Percentiles rank a stretch among this genome's conserved stretches.
Conservation (phyloP, 768 basidiomycete genomes). For the Suillus brevipes region DNA sequence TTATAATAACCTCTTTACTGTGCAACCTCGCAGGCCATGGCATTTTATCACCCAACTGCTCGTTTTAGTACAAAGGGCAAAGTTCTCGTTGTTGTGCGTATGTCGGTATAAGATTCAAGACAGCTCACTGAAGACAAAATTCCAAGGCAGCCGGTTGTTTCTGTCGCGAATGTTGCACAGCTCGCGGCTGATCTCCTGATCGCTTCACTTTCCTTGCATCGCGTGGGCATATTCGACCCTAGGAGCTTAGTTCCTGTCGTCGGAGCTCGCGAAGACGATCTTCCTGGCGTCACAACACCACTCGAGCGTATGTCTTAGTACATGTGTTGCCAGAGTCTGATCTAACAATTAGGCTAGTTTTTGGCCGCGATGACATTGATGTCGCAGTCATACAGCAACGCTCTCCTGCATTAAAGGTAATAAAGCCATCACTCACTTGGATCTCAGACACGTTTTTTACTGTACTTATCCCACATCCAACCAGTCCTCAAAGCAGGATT, state of each 20-base stretch:
- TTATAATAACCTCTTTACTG: neutral
- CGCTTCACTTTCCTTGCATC: constrained; percentile 57
- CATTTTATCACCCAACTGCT: constrained; percentile 31
- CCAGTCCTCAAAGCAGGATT: constrained; percentile 69
- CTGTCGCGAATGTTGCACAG: constrained; percentile 80
- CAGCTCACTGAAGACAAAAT: constrained; percentile 5
- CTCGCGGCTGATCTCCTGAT: constrained; percentile 76
- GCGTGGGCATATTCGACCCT: constrained; percentile 65
- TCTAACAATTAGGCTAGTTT: constrained; percentile 49
- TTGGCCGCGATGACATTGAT: constrained; percentile 48
- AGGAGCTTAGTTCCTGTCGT: constrained; percentile 67
- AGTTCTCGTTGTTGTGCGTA: constrained; percentile 31
- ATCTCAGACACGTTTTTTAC: neutral
- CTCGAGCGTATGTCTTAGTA: constrained; percentile 62
- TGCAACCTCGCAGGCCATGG: constrained; percentile 17
- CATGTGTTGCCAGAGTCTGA: constrained; percentile 4
- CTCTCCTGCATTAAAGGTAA: constrained; percentile 76
- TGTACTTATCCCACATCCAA: constrained; percentile 3
- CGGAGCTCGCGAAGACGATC: constrained; percentile 65
- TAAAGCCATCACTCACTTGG: neutral
- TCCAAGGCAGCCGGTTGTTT: constrained; percentile 63
- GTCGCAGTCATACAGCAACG: constrained; percentile 75
- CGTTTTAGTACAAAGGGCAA: constrained; percentile 30
- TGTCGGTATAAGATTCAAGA: neutral
- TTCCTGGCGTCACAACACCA: constrained; percentile 66